Conservation (phyloP, 805 yeast genomes). For the Nakazawaea sp. region DNA sequence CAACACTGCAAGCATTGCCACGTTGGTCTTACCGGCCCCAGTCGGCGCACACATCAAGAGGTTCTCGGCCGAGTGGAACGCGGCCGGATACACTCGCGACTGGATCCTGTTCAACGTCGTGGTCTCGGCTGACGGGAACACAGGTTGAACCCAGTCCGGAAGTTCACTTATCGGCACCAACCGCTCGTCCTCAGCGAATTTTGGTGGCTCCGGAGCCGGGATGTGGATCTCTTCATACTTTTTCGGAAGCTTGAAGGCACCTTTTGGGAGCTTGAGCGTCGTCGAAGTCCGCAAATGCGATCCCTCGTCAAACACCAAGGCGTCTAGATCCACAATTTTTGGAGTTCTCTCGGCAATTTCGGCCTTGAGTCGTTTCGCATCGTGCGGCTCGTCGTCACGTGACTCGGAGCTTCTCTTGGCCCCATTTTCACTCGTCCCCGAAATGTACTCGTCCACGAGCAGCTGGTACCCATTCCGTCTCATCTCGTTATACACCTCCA, state of each 20-base stretch:
- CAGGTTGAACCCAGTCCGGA: constrained; percentile 78
- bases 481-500: constrained; percentile 36
- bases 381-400: constrained; percentile 10
- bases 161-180: constrained; percentile 53
- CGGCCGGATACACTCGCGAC: constrained; percentile 73
- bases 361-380: constrained; percentile 9
- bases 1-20: constrained; percentile 81
- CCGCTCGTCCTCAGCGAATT: constrained; percentile 24
- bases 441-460: constrained; percentile 33
- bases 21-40: constrained; percentile 98
- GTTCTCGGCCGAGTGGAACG: constrained; percentile 65
- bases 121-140: constrained; percentile 66
- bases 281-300: constrained; percentile 58
- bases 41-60: constrained; percentile 93
- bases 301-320: constrained; percentile 66
- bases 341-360: constrained; percentile 30
- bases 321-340: constrained; percentile 52
- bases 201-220: constrained; percentile 71
- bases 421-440: constrained; percentile 15
- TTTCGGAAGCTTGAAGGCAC: constrained; percentile 71
- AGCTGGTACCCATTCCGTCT: constrained; percentile 29
- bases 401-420: constrained; percentile 11
- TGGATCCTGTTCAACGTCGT: constrained; percentile 73
- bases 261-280: constrained; percentile 71
- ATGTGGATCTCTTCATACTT: constrained; percentile 85